These are phyloP conservation scores for Diplodia corticola DNA, from an alignment of 2,329 filamentous ascomycete genomes.

Conservation along the genomic window DNA sequence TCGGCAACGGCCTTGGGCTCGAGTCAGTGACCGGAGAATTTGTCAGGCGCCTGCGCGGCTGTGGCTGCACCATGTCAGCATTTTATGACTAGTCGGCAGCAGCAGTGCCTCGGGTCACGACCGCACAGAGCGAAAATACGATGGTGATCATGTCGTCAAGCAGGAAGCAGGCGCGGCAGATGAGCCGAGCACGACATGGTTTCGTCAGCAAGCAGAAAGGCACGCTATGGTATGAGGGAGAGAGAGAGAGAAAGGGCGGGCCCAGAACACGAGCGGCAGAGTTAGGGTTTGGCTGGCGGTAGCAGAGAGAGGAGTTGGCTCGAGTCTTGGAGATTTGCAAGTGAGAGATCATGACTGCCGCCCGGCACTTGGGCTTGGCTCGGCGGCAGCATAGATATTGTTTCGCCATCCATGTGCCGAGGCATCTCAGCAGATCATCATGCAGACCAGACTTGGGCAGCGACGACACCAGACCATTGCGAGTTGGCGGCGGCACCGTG, in stretches of 20 bases:
- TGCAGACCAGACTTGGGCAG: background rate
- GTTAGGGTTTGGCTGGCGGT: background rate
- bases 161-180: constrained; percentile 2
- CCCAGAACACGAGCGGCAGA: background rate
- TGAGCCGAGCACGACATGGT: background rate
- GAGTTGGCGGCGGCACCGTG: background rate
- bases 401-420: background rate
- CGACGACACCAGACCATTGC: background rate
- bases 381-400: background rate
- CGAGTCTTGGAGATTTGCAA: background rate
- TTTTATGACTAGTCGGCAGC: too few species aligned
- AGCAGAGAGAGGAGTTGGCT: too few species aligned
- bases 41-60: background rate
- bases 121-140: background rate
- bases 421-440: background rate
- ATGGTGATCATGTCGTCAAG: background rate
- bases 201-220: background rate
- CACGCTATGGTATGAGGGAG: background rate
- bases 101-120: too few species aligned
- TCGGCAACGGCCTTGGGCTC: background rate
- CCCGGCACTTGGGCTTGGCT: background rate
- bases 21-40: constrained; percentile 8
- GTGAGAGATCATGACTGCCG: background rate
- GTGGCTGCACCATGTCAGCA: constrained; percentile 11
- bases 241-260: too few species aligned